Percentiles rank a stretch among this genome's conserved stretches.
These are phyloP conservation scores for Colletotrichum sublineola DNA, from an alignment of 2,329 filamentous ascomycete genomes.

Conservation along the genomic window DNA sequence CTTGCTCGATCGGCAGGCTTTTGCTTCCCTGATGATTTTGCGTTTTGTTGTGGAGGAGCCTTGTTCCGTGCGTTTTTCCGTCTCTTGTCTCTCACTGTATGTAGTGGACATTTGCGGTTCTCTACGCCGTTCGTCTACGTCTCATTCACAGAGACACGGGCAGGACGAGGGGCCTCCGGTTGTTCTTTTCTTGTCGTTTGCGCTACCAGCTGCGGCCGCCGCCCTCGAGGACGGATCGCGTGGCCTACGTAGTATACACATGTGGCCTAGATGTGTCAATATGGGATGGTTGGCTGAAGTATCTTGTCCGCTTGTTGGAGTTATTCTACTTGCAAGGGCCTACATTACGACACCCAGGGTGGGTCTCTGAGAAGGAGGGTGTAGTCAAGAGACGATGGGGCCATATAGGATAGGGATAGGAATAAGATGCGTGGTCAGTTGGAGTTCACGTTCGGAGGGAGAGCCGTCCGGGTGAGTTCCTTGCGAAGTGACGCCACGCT, in stretches of 20 bases:
- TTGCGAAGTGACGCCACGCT: neutral
- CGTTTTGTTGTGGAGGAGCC: constrained; percentile 13
- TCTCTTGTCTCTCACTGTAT: constrained; percentile 27
- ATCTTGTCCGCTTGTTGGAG: neutral
- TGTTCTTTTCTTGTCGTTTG: neutral
- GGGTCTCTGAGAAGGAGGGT: neutral
- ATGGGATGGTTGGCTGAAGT: neutral
- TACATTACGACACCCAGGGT: neutral
- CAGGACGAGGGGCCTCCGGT: neutral
- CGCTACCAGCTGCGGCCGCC: constrained; percentile 1
- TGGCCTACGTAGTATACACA: neutral
- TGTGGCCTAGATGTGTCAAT: constrained; percentile 5
- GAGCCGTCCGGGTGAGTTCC: neutral
- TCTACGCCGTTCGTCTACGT: neutral
- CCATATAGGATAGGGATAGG: neutral
- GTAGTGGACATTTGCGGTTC: constrained; percentile 18
- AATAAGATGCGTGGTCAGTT: neutral
- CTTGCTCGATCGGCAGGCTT: neutral
- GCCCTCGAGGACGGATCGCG: neutral
- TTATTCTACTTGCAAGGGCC: neutral
- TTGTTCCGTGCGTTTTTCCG: neutral
- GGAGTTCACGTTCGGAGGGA: neutral
- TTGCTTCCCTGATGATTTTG: constrained; percentile 15
- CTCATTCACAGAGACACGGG: neutral
- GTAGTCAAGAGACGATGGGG: neutral